Evolutionary conservation across 1,284 basidiomycete species (phyloP).

Genomic region (Erythrobasidium hasegawianum): DNA sequence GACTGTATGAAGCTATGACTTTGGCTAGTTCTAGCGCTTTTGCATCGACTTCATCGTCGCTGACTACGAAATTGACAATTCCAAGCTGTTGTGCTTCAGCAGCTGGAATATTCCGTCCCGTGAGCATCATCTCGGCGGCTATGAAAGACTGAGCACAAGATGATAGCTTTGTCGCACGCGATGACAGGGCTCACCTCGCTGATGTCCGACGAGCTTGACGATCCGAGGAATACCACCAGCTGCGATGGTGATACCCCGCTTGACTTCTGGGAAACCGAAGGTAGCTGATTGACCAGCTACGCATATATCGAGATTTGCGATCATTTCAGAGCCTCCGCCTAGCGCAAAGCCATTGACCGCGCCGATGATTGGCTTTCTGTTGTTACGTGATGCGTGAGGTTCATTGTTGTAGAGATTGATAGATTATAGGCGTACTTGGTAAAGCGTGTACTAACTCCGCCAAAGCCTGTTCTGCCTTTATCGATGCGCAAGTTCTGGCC

Average conservation of each 20-base stretch:
- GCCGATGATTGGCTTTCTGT: constrained; percentile 74
- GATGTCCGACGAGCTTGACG: constrained; percentile 43
- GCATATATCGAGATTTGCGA: constrained; percentile 77
- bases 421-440: constrained; percentile 52
- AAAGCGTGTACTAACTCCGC: constrained; percentile 53
- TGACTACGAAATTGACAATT: constrained; percentile 63
- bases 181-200: constrained; percentile 18
- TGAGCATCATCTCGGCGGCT: constrained; percentile 71
- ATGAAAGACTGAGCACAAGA: constrained; percentile 52
- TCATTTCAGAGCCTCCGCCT: constrained; percentile 74
- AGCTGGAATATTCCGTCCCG: constrained; percentile 65
- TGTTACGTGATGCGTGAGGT: constrained; percentile 37
- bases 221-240: constrained; percentile 61
- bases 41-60: constrained; percentile 57
- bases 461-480: constrained; percentile 29
- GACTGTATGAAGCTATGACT: constrained; percentile 65
- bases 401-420: neutral
- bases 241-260: constrained; percentile 68
- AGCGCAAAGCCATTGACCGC: constrained; percentile 75
- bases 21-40: constrained; percentile 64
- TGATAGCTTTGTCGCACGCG: no score
- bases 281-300: constrained; percentile 66
- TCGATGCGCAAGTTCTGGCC: constrained; percentile 2
- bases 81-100: constrained; percentile 64
- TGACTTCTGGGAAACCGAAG: constrained; percentile 76